Percentiles rank a stretch among this genome's conserved stretches.
Evolutionary conservation across 768 basidiomycete genomes (phyloP).

Genomic region (Epithele typhae): DNA sequence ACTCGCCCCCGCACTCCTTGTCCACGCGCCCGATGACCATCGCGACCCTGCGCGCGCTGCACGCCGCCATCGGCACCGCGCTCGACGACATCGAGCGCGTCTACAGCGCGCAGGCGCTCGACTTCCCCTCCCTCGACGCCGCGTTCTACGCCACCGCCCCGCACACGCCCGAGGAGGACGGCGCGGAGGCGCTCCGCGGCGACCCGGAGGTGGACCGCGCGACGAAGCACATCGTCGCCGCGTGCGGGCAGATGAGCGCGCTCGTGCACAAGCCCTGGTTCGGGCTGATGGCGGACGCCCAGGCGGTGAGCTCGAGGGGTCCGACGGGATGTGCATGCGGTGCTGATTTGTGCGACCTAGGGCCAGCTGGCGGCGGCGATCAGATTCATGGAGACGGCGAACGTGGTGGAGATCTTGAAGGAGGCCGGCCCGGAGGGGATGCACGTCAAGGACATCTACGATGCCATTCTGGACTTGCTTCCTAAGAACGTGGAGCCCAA

Average conservation of each 20-base stretch:
- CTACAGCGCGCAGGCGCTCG: slow-evolving; percentile 24
- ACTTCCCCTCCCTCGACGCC: slow-evolving; percentile 22
- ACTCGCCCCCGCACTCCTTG: too few species aligned
- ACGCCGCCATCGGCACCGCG: slow-evolving; percentile 61
- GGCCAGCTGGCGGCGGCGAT: slow-evolving; percentile 72
- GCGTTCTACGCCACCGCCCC: slow-evolving; percentile 14
- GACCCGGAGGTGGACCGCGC: slow-evolving; percentile 57
- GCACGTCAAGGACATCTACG: slow-evolving; percentile 40
- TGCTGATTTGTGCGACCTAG: slow-evolving; percentile 27
- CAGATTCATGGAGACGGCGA: slow-evolving; percentile 67
- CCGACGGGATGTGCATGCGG: not conserved
- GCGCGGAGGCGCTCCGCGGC: slow-evolving; percentile 48
- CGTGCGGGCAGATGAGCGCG: slow-evolving; percentile 61
- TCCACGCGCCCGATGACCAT: slow-evolving; percentile 36
- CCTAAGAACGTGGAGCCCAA: not conserved
- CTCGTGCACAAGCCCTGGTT: slow-evolving; percentile 68
- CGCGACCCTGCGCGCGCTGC: slow-evolving; percentile 55
- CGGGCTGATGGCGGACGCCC: slow-evolving; percentile 62
- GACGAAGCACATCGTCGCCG: slow-evolving; percentile 60
- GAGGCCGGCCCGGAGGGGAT: slow-evolving; percentile 53
- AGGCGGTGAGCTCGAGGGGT: slow-evolving; percentile 43
- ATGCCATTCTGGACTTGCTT: slow-evolving; percentile 28
- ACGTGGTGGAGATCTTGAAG: slow-evolving; percentile 64
- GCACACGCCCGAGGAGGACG: not conserved
- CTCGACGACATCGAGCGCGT: slow-evolving; percentile 61